Conservation (phyloP, 495 filamentous ascomycete genomes). For the Xylona heveae region DNA sequence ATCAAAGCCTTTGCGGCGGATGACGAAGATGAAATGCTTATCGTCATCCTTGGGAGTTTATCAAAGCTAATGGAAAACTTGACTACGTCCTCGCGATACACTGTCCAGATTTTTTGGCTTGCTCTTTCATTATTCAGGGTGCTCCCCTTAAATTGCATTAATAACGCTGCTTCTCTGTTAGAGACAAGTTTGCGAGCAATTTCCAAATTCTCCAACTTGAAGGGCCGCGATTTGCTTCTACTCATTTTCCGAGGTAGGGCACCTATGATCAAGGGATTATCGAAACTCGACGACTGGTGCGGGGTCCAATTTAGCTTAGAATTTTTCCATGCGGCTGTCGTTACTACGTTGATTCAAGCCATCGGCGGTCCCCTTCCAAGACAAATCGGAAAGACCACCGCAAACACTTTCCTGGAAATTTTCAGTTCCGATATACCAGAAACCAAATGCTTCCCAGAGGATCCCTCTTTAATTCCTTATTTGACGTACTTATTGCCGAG, state of each 20-base stretch:
- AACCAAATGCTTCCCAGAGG: constrained; percentile 5
- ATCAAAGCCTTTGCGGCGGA: constrained; percentile 35
- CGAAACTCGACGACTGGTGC: constrained; percentile 35
- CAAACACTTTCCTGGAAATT: constrained; percentile 38
- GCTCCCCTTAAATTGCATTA: constrained; percentile 34
- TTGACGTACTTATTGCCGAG: constrained; percentile 11
- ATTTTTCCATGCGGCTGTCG: constrained; percentile 40
- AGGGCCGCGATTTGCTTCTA: constrained; percentile 30
- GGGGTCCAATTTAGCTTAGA: constrained; percentile 38
- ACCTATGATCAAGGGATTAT: constrained; percentile 32
- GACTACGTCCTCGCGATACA: constrained; percentile 37
- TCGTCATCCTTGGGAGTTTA: constrained; percentile 37
- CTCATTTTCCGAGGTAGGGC: constrained; percentile 32
- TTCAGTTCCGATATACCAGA: constrained; percentile 18
- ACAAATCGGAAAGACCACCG: constrained; percentile 27
- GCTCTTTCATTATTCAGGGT: constrained; percentile 40
- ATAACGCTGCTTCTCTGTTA: constrained; percentile 37
- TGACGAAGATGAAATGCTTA: constrained; percentile 39
- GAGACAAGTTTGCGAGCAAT: constrained; percentile 39
- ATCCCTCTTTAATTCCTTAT: constrained; percentile 14
- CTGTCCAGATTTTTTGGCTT: constrained; percentile 46
- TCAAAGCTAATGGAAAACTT: constrained; percentile 52
- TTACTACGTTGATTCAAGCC: constrained; percentile 35
- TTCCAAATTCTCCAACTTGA: constrained; percentile 29
- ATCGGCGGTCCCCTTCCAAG: constrained; percentile 36